These are phyloP conservation scores for Colletotrichum tamarilloi DNA, from an alignment of 2,329 filamentous ascomycete species.

Conservation along the genomic window DNA sequence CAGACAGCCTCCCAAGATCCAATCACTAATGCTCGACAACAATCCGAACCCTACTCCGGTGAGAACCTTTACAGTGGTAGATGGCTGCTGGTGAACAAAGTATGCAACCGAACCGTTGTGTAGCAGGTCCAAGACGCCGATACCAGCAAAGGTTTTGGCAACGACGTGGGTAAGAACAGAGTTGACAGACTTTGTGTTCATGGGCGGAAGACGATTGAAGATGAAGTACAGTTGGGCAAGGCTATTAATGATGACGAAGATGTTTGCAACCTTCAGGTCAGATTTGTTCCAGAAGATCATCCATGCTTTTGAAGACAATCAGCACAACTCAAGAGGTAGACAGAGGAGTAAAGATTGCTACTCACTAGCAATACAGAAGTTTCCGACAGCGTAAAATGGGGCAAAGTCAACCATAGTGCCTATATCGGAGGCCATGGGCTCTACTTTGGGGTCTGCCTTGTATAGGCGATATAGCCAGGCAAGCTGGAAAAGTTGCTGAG, in stretches of 20 bases:
- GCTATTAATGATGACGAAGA: constrained; percentile 68
- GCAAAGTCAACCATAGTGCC: constrained; percentile 63
- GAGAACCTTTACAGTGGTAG: constrained; percentile 57
- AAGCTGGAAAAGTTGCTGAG: constrained; percentile 68
- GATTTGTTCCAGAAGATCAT: constrained; percentile 72
- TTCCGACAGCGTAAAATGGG: constrained; percentile 66
- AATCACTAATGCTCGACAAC: constrained; percentile 62
- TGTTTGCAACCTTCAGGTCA: constrained; percentile 60
- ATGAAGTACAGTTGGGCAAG: constrained; percentile 66
- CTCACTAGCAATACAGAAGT: constrained; percentile 68
- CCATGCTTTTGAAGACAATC: constrained; percentile 52
- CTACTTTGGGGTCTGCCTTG: constrained; percentile 54
- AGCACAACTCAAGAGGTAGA: neutral
- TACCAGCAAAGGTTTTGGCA: constrained; percentile 69
- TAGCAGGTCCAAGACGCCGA: constrained; percentile 68
- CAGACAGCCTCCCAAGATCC: constrained; percentile 69
- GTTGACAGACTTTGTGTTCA: constrained; percentile 60
- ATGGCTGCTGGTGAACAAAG: constrained; percentile 59
- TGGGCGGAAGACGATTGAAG: constrained; percentile 56
- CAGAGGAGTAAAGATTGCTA: constrained; percentile 18
- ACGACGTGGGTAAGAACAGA: constrained; percentile 69
- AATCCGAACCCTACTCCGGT: constrained; percentile 65
- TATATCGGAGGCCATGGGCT: constrained; percentile 51
- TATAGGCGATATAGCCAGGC: constrained; percentile 68
- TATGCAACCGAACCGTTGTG: constrained; percentile 69